phyloP scores from a whole-genome alignment of 164 flowering plant species.

The Malania oleifera region DNA sequence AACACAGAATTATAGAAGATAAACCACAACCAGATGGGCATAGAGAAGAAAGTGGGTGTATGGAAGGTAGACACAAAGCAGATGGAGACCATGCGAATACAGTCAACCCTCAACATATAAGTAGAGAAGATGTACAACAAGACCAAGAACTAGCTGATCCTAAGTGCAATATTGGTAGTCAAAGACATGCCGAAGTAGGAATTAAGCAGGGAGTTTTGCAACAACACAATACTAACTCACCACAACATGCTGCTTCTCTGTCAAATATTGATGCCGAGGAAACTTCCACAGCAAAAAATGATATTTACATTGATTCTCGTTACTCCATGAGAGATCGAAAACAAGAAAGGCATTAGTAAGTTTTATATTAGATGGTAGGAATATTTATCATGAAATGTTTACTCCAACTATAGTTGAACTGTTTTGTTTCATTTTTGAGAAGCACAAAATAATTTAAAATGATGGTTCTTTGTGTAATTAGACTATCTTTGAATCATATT shows the following conservation, averaged over 20 bases:
- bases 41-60: too few relatives aligned
- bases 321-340: slow-evolving; percentile 21
- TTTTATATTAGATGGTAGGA: slow-evolving; percentile 1
- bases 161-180: slow-evolving; percentile 6
- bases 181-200: slow-evolving; percentile 8
- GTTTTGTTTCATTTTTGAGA: too few relatives aligned
- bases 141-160: slow-evolving; percentile 1
- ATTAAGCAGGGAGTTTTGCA: slow-evolving; percentile 9
- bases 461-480: too few relatives aligned
- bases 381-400: not conserved
- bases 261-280: slow-evolving; percentile 13
- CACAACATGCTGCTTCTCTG: slow-evolving; percentile 7
- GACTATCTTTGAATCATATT: not conserved
- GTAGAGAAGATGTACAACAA: slow-evolving; percentile 11
- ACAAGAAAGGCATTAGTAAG: slow-evolving; percentile 25
- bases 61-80: not conserved
- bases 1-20: too few relatives aligned
- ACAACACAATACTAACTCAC: slow-evolving; percentile 1
- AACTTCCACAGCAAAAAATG: slow-evolving; percentile 25
- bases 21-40: too few relatives aligned
- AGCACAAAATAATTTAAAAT: too few relatives aligned
- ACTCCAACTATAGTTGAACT: too few relatives aligned
- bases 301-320: slow-evolving; percentile 14
- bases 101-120: too few relatives aligned
- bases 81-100: too few relatives aligned